These are phyloP conservation scores for Phytophthora hibernalis DNA, from an alignment of 352 stramenopile species.

Conservation along the genomic window DNA sequence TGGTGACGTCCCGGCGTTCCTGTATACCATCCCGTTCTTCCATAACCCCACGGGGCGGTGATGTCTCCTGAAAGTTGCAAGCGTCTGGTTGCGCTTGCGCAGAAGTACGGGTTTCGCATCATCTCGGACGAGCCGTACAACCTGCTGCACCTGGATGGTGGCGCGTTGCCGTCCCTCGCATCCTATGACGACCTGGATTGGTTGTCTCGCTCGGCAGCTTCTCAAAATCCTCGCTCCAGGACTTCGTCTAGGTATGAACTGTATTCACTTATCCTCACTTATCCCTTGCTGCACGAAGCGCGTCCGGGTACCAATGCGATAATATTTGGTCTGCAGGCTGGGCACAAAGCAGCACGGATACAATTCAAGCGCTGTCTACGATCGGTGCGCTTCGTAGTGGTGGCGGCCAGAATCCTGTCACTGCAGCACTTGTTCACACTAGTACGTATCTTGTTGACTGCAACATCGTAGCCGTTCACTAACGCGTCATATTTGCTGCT, in stretches of 20 bases:
- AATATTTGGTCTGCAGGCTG: constrained; percentile 45
- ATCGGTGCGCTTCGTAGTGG: constrained; percentile 89
- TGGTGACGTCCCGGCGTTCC: constrained; percentile 82
- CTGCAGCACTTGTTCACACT: constrained; percentile 83
- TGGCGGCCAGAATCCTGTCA: constrained; percentile 92
- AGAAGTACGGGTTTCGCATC: constrained; percentile 85
- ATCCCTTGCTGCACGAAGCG: neutral
- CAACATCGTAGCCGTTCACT: constrained; percentile 14
- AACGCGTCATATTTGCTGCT: constrained; percentile 24
- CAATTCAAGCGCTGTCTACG: constrained; percentile 62
- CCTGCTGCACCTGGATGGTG: constrained; percentile 79
- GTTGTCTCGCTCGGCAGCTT: constrained; percentile 93
- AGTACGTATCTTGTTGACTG: constrained; percentile 43
- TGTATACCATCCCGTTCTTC: constrained; percentile 95
- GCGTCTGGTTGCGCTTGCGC: constrained; percentile 80
- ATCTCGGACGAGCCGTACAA: constrained; percentile 96
- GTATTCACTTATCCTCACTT: neutral
- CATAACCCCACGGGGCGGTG: constrained; percentile 92
- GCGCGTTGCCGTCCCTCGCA: constrained; percentile 60
- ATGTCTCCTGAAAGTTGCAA: constrained; percentile 73
- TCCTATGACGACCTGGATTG: constrained; percentile 66
- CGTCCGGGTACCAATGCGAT: neutral
- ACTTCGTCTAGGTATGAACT: constrained; percentile 81
- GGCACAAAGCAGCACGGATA: constrained; percentile 64
- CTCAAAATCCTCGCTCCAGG: constrained; percentile 94